Percentiles rank a stretch among this genome's conserved stretches.
Conservation (phyloP, 2,329 filamentous ascomycete species). For the Trichoderma koningiopsis region DNA sequence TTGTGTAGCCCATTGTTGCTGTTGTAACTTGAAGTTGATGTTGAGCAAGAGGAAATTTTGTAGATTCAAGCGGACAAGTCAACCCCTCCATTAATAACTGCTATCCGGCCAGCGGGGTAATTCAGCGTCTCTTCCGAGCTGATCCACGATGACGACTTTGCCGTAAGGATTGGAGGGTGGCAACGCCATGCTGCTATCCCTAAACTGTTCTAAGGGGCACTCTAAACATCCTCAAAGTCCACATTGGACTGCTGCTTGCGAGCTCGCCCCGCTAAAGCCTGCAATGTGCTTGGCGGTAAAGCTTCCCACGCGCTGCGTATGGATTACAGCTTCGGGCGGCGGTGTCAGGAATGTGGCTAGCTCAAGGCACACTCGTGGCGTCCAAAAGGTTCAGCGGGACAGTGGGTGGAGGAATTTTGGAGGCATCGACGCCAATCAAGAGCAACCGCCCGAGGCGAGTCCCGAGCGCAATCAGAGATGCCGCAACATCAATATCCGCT, state of each 20-base stretch:
- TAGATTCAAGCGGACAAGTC: neutral
- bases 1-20: too few species aligned
- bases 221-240: neutral
- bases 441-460: neutral
- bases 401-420: neutral
- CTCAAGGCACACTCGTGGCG: neutral
- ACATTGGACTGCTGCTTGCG: neutral
- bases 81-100: neutral
- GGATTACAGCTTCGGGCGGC: neutral
- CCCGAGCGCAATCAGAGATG: neutral
- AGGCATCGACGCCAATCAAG: slow-evolving; percentile 7
- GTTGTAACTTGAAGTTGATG: too few species aligned
- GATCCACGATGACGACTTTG: slow-evolving; percentile 21
- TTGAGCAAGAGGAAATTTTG: neutral
- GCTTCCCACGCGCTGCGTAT: neutral
- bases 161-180: neutral
- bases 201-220: neutral
- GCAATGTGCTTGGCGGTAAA: neutral
- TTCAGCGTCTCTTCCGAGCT: neutral
- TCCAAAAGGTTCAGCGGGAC: neutral
- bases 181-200: slow-evolving; percentile 13
- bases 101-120: neutral
- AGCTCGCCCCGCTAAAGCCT: neutral
- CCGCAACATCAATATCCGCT: neutral
- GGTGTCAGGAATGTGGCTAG: neutral